Evolutionary conservation across 768 basidiomycete genomes (phyloP), one percentile per base, ranked within the genome.

Genomic region (Stropharia rugosoannulata): DNA sequence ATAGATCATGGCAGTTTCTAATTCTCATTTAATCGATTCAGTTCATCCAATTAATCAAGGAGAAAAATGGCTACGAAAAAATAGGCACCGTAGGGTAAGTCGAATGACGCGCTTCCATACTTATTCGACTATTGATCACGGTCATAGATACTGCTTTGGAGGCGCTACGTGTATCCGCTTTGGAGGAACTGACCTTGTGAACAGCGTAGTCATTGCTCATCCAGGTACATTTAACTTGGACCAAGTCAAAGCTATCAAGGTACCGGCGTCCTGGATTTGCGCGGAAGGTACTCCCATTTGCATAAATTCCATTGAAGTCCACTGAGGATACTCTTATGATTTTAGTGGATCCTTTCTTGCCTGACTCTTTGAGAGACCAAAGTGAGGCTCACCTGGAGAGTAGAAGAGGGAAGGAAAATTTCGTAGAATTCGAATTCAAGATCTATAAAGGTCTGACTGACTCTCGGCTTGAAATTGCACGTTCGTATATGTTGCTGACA

Each of bases 401-500:
- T 1, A 72, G 75, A 32, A 73, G 74, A 41, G 73, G 65, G 11
- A 72, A 72, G 32, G 69, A 68, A 2, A 60, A 62, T 38, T 75
- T 64, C 45, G 67, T 79, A 0, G 75, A 79, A 6, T 79, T 77
- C 49, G 79, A 80, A 62, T 75, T 81, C 59, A 71, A 68, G 50
- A 67, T 68, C 5, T 80, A 78, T 54, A 73, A 74, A 71, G 78
- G 80, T 78, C 37, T 9, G 45, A 22, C 27, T 32, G 5, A 18
- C 27, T 4, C 13, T 1, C 43, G 12, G 43, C 41, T 19, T 8
- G 42, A 36, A 48, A 19, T 29, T 27, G 16, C 10, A 43, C 22
- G 29, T 29, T 8, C n/a, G 9, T 22, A 46, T 12, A 27, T 46
- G 25, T 13, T 11, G 15, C 11, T 7, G n/a, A n/a, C 15, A 45